These are phyloP conservation scores for Dillenia suffruticosa DNA, from an alignment of 164 flowering plant species.

Conservation along the genomic window DNA sequence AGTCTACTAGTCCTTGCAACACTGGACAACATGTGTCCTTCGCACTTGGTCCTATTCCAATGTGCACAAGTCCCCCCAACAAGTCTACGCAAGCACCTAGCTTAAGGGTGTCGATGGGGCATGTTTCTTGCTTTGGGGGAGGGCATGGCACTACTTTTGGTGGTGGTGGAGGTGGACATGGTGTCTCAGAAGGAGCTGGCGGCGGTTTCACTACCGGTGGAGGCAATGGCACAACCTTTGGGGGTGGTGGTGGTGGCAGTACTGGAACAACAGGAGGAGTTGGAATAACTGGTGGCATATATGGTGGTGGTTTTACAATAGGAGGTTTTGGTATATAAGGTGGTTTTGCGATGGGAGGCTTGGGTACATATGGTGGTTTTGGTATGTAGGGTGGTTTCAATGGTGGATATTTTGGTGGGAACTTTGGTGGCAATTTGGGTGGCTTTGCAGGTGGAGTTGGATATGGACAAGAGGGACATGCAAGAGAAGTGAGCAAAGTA, in stretches of 20 bases:
- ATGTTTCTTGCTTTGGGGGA: constrained; percentile 29
- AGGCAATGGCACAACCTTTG: constrained; percentile 1
- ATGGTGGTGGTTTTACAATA: constrained; percentile 1
- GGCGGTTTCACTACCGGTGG: constrained; percentile 10
- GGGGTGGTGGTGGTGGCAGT: constrained; percentile 22
- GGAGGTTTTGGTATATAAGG: constrained; percentile 20
- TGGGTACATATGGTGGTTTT: constrained; percentile 13
- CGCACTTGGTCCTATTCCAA: constrained; percentile 44
- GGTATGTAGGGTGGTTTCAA: constrained; percentile 1
- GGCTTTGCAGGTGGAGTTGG: constrained; percentile 29
- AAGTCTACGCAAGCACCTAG: constrained; percentile 66
- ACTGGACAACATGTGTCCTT: constrained; percentile 58
- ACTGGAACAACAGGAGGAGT: constrained; percentile 11
- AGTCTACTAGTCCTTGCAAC: constrained; percentile 44
- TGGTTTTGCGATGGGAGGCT: constrained; percentile 11
- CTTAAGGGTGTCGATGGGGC: constrained; percentile 65
- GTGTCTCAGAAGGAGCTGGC: constrained; percentile 6
- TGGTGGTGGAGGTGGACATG: constrained; percentile 29
- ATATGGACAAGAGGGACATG: constrained; percentile 31
- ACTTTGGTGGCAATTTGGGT: constrained; percentile 11
- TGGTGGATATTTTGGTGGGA: constrained; percentile 17
- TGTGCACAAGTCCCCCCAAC: constrained; percentile 52
- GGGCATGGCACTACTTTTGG: constrained; percentile 9
- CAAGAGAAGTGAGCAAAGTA: constrained; percentile 26
- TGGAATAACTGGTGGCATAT: constrained; percentile 4